Evolutionary conservation across 768 basidiomycete genomes (phyloP), one percentile per base, ranked within the genome.

Genomic region (Auricularia sp.): DNA sequence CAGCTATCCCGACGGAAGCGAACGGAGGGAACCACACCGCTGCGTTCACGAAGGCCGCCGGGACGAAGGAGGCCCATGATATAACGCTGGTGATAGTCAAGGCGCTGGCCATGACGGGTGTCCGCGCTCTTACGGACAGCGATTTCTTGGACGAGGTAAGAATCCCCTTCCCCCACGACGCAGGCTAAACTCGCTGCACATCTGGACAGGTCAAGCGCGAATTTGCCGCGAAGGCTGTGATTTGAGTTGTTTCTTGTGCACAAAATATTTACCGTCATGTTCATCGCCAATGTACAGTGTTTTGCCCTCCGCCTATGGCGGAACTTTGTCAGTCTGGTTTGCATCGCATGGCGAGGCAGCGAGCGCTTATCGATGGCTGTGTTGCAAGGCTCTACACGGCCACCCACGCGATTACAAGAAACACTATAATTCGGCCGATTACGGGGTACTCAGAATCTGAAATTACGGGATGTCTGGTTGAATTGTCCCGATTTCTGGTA

Each of bases 21-120:
- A 76, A 81, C 61, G 88, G 88, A 51, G 86, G 85, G n/a, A 91
- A 91, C 69, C 90, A 91, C 69, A 90, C 90, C 1, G 77, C 83
- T 10, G 82, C 77, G 3, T 91, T 91, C 72, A 76, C 86, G 23
- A 73, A 76, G 62, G 79, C 90, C 33, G 85, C 88, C 34, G 77
- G 78, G 35, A 84, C 81, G 53, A 70, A 75, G 47, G 82, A 83
- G 66, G 90, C 90, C 14, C 90, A 91, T 69, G 77, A 77, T 56
- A 78, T 79, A 23, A 83, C 83, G 36, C 79, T 91, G 72, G 70
- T 73, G 7, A 75, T 84, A 35, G 78, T 83, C 36, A 87, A 86
- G 68, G 85, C 80, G 23, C 73, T 91, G 42, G 87, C 89, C 3
- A 74, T 81, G 64, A 84, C 82, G 3, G 87, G 83, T 1, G 79